Conservation (phyloP, 1,284 basidiomycete species). For the Boletus semigastroideus region DNA sequence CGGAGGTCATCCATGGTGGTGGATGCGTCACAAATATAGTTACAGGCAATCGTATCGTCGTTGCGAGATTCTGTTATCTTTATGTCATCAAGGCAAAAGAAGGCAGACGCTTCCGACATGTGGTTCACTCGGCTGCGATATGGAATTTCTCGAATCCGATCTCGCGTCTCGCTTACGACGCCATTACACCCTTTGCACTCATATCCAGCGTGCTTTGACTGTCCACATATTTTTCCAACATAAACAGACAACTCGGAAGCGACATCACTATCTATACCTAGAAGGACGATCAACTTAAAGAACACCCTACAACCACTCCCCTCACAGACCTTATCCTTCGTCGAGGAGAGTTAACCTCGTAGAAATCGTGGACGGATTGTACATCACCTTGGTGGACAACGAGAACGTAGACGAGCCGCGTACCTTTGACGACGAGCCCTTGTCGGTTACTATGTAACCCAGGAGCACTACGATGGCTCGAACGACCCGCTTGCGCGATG, state of each 20-base stretch:
- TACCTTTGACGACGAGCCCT: conserved; percentile 8
- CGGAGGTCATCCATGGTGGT: too few species aligned
- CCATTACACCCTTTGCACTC: too few species aligned
- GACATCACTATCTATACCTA: neutral
- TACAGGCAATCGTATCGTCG: too few species aligned
- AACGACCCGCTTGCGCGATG: neutral
- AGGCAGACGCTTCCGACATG: too few species aligned
- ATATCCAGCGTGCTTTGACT: too few species aligned
- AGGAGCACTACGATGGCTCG: too few species aligned
- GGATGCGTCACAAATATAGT: too few species aligned
- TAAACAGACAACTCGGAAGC: neutral
- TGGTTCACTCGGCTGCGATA: too few species aligned
- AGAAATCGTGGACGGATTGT: conserved; percentile 13
- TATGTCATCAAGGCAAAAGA: too few species aligned
- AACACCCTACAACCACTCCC: neutral
- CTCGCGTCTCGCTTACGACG: too few species aligned
- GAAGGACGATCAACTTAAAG: neutral
- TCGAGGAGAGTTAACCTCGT: conserved; percentile 6
- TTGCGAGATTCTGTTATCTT: too few species aligned
- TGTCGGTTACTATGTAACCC: conserved; percentile 6
- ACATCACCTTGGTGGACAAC: conserved; percentile 18
- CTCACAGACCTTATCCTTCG: neutral
- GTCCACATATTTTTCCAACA: neutral
- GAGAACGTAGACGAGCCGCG: conserved; percentile 8
- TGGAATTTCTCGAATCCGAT: too few species aligned